Evolutionary conservation across 805 yeast genomes (phyloP).

Genomic region (Barnettozyma salicaria): DNA sequence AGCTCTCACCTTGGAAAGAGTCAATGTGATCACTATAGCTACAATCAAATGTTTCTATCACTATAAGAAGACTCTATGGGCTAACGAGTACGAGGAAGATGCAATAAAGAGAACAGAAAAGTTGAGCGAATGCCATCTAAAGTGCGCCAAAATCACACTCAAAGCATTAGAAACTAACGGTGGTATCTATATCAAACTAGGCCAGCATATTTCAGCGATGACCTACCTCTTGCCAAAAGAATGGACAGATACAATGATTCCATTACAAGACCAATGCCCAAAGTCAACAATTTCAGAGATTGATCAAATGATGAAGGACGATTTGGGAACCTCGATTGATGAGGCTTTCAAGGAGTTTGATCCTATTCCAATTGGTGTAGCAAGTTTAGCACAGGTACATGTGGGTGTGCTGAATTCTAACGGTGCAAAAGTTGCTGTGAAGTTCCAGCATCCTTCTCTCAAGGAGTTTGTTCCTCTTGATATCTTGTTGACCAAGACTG

Average conservation of each 20-base stretch:
- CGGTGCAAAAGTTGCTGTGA: conserved; percentile 82
- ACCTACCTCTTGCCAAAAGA: conserved; percentile 85
- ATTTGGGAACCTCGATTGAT: conserved; percentile 53
- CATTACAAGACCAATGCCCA: conserved; percentile 89
- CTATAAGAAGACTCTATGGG: conserved; percentile 53
- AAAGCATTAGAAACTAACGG: conserved; percentile 80
- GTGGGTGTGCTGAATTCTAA: conserved; percentile 51
- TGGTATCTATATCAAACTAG: conserved; percentile 88
- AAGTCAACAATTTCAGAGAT: conserved; percentile 67
- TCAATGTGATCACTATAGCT: conserved; percentile 61
- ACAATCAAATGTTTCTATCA: conserved; percentile 65
- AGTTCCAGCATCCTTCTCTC: conserved; percentile 87
- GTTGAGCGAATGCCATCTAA: conserved; percentile 58
- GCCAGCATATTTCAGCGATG: conserved; percentile 91
- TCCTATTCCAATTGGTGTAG: conserved; percentile 82
- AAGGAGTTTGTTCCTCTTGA: conserved; percentile 88
- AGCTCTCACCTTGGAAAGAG: conserved; percentile 48
- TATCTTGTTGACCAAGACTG: conserved; percentile 67
- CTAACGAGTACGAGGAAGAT: conserved; percentile 37
- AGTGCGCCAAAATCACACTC: conserved; percentile 75
- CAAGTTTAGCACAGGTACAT: conserved; percentile 95
- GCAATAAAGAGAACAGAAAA: conserved; percentile 39
- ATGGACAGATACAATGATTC: conserved; percentile 94
- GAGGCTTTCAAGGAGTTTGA: conserved; percentile 66
- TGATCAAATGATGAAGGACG: conserved; percentile 56